phyloP scores from a whole-genome alignment of 768 basidiomycete genomes.

The Phylloporus rhodoxanthus region DNA sequence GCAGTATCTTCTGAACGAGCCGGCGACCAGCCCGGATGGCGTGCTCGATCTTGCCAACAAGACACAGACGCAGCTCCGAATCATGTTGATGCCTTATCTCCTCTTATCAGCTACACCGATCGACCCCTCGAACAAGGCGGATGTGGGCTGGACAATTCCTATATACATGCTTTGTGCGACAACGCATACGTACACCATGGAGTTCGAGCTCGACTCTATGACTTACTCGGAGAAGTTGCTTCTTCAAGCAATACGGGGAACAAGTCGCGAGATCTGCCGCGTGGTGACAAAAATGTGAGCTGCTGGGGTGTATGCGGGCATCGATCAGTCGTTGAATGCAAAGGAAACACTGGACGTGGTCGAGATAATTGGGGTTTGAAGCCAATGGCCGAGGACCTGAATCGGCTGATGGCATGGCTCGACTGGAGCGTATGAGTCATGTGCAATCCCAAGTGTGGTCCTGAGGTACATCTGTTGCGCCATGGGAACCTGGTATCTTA shows the following conservation, averaged over 20 bases:
- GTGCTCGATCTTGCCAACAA: not conserved
- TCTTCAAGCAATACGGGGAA: not conserved
- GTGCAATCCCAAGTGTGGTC: not conserved
- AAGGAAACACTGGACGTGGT: not conserved
- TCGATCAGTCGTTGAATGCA: not conserved
- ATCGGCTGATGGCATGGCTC: not conserved
- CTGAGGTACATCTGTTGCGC: not conserved
- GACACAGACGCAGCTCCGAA: not conserved
- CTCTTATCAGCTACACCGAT: not conserved
- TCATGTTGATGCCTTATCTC: not conserved
- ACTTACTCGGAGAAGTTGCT: not conserved
- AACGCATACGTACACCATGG: not conserved
- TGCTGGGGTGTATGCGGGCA: not conserved
- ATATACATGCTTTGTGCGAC: not conserved
- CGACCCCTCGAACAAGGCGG: not conserved
- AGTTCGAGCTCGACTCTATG: not conserved
- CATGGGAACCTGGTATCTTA: not conserved
- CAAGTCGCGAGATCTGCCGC: not conserved
- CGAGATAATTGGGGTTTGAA: not conserved
- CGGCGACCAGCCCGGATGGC: not conserved
- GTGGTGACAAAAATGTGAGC: not conserved
- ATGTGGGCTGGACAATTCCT: not conserved
- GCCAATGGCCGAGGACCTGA: not conserved
- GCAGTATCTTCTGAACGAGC: not conserved
- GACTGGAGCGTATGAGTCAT: not conserved